Evolutionary conservation across 2,329 filamentous ascomycete species (phyloP).

Genomic region (Ophiostoma sp.): DNA sequence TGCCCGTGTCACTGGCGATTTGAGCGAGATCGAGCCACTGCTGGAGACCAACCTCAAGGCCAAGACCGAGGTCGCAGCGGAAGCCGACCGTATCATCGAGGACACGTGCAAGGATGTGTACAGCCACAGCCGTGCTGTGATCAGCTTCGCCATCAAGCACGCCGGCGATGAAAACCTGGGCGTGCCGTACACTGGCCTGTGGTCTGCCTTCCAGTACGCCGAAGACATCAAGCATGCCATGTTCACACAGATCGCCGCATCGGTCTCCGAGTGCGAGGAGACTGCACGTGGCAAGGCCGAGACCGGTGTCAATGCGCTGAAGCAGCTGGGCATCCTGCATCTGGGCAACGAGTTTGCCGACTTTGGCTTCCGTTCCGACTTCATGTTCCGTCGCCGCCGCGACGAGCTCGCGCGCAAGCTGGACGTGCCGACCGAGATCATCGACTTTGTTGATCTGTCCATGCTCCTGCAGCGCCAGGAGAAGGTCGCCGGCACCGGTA

Average conservation of each 20-base stretch:
- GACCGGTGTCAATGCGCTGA: conserved; percentile 77
- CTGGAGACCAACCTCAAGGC: conserved; percentile 80
- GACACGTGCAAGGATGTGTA: conserved; percentile 82
- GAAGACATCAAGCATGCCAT: conserved; percentile 90
- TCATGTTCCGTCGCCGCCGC: conserved; percentile 85
- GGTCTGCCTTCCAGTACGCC: conserved; percentile 82
- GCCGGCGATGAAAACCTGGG: conserved; percentile 74
- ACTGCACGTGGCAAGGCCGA: conserved; percentile 74
- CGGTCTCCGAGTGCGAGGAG: conserved; percentile 76
- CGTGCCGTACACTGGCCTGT: conserved; percentile 79
- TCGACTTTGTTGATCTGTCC: conserved; percentile 87
- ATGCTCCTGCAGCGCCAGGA: conserved; percentile 84
- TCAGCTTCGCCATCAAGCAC: conserved; percentile 68
- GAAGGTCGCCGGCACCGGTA: conserved; percentile 87
- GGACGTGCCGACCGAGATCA: conserved; percentile 78
- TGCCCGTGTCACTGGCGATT: conserved; percentile 71
- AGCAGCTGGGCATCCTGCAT: conserved; percentile 80
- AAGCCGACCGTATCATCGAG: conserved; percentile 77
- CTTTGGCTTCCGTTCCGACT: conserved; percentile 80
- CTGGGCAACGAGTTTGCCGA: conserved; percentile 82
- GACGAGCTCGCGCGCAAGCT: conserved; percentile 80
- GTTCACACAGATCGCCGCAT: conserved; percentile 76
- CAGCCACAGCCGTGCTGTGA: conserved; percentile 67
- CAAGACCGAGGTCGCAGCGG: conserved; percentile 70
- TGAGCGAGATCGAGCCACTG: conserved; percentile 76